These are phyloP conservation scores for Podospora didyma DNA, from an alignment of 495 filamentous ascomycete genomes.

Conservation along the genomic window DNA sequence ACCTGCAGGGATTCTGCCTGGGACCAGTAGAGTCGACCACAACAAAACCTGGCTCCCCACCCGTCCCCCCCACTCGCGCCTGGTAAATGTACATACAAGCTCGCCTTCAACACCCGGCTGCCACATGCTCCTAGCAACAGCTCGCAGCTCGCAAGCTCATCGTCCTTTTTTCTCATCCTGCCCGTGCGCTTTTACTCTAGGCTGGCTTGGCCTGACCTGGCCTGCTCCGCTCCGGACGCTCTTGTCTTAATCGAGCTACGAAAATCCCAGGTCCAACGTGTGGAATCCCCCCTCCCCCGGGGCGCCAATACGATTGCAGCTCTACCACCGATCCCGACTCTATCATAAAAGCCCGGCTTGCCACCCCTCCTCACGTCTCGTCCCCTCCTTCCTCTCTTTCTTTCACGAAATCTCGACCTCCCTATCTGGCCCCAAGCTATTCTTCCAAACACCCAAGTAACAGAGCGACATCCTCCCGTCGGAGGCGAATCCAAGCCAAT, in stretches of 20 bases:
- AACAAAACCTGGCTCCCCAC: slow-evolving; percentile 10
- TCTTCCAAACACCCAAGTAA: slow-evolving; percentile 10
- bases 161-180: slow-evolving; percentile 1
- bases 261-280: slow-evolving; percentile 19
- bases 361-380: slow-evolving; percentile 14
- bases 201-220: slow-evolving; percentile 8
- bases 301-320: slow-evolving; percentile 5
- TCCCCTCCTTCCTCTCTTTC: slow-evolving; percentile 16
- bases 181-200: slow-evolving; percentile 11
- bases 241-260: slow-evolving; percentile 22
- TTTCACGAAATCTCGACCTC: slow-evolving; percentile 22
- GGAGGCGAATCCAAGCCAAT: slow-evolving; percentile 16
- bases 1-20: not conserved
- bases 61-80: slow-evolving; percentile 14
- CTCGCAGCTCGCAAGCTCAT: slow-evolving; percentile 1
- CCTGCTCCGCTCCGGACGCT: slow-evolving; percentile 21
- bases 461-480: slow-evolving; percentile 11
- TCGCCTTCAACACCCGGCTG: not conserved
- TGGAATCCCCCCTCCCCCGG: slow-evolving; percentile 1
- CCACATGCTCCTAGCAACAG: slow-evolving; percentile 4
- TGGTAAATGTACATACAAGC: not conserved
- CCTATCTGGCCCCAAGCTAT: slow-evolving; percentile 11
- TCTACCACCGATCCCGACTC: slow-evolving; percentile 7
- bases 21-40: not conserved
- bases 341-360: slow-evolving; percentile 23